These are phyloP conservation scores for Aspergillus eucalypticola DNA, from an alignment of 2,329 filamentous ascomycete genomes.

Conservation along the genomic window DNA sequence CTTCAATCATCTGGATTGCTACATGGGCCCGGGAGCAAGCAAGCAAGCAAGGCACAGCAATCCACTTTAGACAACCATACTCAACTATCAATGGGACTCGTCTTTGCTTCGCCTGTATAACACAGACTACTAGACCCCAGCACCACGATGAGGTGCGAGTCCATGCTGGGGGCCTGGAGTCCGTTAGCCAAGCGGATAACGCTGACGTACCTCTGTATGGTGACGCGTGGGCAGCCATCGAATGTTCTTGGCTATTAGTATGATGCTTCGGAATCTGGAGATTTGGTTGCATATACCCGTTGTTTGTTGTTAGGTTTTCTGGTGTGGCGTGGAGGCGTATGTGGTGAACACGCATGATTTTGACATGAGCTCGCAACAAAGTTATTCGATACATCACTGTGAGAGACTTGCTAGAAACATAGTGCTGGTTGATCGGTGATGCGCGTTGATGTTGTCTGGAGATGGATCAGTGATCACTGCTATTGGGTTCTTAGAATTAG, in stretches of 20 bases:
- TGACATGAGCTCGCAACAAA: no score
- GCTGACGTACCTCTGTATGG: not conserved
- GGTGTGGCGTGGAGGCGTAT: no score
- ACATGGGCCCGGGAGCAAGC: not conserved
- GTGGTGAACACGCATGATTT: no score
- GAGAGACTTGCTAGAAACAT: no score
- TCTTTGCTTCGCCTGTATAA: conserved; percentile 3
- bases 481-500: no score
- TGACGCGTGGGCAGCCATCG: not conserved
- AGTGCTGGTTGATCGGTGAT: no score
- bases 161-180: not conserved
- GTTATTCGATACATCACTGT: no score
- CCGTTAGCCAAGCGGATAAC: not conserved
- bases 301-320: not conserved
- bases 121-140: conserved; percentile 6
- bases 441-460: no score
- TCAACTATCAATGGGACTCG: not conserved
- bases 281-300: not conserved
- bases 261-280: not conserved
- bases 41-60: not conserved
- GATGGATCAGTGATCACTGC: no score
- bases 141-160: conserved; percentile 9
- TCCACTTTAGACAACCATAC: not conserved
- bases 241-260: no score
- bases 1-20: not conserved